A percentile compares a stretch with the other conserved stretches of the same genome.
Evolutionary conservation across 495 filamentous ascomycete genomes (phyloP).

Genomic region (Penicillium riverlandense): DNA sequence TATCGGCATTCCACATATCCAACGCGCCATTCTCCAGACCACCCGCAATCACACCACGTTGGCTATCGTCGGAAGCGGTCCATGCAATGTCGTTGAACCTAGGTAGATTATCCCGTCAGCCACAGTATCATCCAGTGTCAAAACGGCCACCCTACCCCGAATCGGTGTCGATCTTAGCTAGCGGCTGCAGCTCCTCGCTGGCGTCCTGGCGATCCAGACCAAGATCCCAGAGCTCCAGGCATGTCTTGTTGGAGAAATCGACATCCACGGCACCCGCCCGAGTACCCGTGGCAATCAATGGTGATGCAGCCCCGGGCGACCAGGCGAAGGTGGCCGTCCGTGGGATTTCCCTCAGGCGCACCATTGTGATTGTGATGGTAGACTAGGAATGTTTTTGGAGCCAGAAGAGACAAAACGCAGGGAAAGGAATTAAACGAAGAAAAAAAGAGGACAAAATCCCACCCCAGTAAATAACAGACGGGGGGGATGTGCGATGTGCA

Average conservation of each 20-base stretch:
- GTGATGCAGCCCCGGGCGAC: constrained; percentile 69
- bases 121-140: background rate
- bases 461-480: constrained; percentile 20
- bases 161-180: constrained; percentile 77
- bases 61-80: constrained; percentile 69
- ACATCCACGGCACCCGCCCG: constrained; percentile 90
- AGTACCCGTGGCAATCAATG: constrained; percentile 90
- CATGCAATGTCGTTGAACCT: constrained; percentile 98
- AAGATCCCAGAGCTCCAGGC: constrained; percentile 94
- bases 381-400: constrained; percentile 12
- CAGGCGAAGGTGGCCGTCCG: constrained; percentile 96
- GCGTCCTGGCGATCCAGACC: constrained; percentile 65
- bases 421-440: background rate
- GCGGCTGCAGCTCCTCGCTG: constrained; percentile 75
- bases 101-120: constrained; percentile 8
- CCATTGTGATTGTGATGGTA: constrained; percentile 57
- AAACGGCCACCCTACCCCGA: constrained; percentile 58
- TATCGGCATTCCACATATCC: constrained; percentile 90
- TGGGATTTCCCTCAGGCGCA: constrained; percentile 88
- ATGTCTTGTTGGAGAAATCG: constrained; percentile 95
- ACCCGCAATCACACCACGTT: constrained; percentile 84
- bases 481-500: constrained; percentile 17
- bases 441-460: constrained; percentile 7
- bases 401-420: constrained; percentile 9
- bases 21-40: constrained; percentile 95